Conservation (phyloP, 1,139 yeast species). For the Candida sojae region DNA sequence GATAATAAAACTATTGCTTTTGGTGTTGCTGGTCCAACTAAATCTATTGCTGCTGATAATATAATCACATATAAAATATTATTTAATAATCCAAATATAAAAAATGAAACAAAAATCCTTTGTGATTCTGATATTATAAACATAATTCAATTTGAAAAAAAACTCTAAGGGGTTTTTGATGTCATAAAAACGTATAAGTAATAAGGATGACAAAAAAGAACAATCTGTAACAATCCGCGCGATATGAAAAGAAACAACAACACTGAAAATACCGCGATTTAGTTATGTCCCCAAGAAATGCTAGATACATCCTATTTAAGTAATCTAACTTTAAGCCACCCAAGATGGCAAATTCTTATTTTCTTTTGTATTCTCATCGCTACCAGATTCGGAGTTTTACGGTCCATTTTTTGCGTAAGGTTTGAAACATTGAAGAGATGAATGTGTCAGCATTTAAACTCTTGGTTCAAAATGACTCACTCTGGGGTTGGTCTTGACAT, state of each 20-base stretch:
- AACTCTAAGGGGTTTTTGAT: too few species aligned
- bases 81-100: constrained; percentile 84
- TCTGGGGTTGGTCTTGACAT: too few species aligned
- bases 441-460: too few species aligned
- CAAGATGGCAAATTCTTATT: not conserved
- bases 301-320: not conserved
- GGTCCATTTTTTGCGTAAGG: too few species aligned
- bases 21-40: constrained; percentile 82
- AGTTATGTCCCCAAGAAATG: too few species aligned
- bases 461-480: too few species aligned
- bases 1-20: constrained; percentile 85
- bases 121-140: constrained; percentile 3
- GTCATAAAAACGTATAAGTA: too few species aligned
- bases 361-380: too few species aligned
- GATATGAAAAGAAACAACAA: not conserved
- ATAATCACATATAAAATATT: constrained; percentile 91
- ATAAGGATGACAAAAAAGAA: not conserved
- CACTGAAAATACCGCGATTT: not conserved
- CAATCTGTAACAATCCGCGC: not conserved
- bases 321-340: not conserved
- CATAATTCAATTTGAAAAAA: not conserved
- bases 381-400: too few species aligned
- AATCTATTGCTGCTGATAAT: constrained; percentile 86
- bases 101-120: constrained; percentile 56
- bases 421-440: too few species aligned